Evolutionary conservation across 768 basidiomycete species (phyloP), one percentile per base, ranked within the genome.

Genomic region (Rhodocollybia butyracea): DNA sequence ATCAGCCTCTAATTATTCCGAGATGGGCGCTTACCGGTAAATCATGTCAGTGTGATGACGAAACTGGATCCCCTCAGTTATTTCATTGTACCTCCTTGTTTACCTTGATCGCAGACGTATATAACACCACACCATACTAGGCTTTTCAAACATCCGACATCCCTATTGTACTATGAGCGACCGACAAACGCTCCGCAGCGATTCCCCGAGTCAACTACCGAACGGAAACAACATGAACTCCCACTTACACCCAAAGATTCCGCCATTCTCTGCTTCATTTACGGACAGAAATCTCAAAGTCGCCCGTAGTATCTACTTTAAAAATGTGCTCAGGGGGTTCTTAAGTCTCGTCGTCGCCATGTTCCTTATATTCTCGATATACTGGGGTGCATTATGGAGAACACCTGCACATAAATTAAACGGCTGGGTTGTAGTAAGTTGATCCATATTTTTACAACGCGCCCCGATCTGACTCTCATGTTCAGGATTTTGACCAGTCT

Each of bases 351-450:
- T 64, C 3, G 57, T 74, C 34, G 66, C 73, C 17, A 77, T 83
- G 17, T 72, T 79, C 51, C 64, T 66, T 0, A 70, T 83, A 26
- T 66, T 84, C 57, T 65, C 79, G 1, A 81, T 84, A 42, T 84
- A 80, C 56, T 84, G 83, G 83, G 83, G 81, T 10, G 76, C 80
- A 12, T 63, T 81, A 2, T 79, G 76, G 64, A 70, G 71, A 45
- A 64, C 73, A 10, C 70, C 63, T 47, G 74, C 56, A 5, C 71
- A 74, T 54, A 74, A 76, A 29, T 60, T 84, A 24, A 62, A 73
- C 24, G 81, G 79, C 1, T 81, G 73, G 70, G 71, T 84, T 8
- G 76, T 84, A 32, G 81, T 83, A 58, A 31, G 69, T 62, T 31
- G 31, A 27, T 47, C 24, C 38, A 2, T 5, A 7, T n/a, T 12